Conservation (phyloP, 148 eudicot genomes). For the Vaccinium vitisidaea region DNA sequence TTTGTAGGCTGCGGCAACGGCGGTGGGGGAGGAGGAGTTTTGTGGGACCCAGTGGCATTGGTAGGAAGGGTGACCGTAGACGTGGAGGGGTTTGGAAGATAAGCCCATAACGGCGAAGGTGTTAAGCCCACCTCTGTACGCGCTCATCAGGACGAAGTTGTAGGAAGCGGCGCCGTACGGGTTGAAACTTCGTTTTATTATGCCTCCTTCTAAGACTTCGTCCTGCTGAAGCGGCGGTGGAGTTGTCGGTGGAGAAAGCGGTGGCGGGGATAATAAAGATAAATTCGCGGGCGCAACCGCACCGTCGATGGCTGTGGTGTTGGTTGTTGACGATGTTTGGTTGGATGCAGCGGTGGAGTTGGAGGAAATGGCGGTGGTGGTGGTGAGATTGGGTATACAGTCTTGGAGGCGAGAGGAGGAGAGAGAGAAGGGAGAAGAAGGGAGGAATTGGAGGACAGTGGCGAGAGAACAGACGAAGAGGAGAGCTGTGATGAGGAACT, state of each 20-base stretch:
- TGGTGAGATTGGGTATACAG: conserved; percentile 24
- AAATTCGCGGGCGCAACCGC: no score
- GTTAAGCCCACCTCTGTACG: conserved; percentile 67
- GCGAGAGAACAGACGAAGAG: conserved; percentile 58
- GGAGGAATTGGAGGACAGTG: conserved; percentile 64
- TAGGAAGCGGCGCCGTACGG: conserved; percentile 63
- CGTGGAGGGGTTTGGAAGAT: conserved; percentile 64
- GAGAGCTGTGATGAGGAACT: conserved; percentile 54
- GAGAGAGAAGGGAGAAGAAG: conserved; percentile 41
- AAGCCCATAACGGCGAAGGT: conserved; percentile 59
- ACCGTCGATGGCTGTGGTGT: not conserved
- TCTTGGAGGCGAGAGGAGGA: conserved; percentile 26
- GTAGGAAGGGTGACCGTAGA: conserved; percentile 55
- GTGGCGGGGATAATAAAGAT: not conserved
- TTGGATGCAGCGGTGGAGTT: not conserved
- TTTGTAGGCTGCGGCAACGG: conserved; percentile 25
- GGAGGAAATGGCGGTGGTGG: not conserved
- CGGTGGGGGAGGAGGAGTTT: not conserved
- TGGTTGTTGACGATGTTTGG: not conserved
- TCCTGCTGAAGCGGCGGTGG: conserved; percentile 15
- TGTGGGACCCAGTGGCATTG: conserved; percentile 40
- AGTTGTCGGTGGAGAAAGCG: not conserved
- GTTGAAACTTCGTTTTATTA: conserved; percentile 43
- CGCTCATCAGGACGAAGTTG: conserved; percentile 71
- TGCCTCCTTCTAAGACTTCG: conserved; percentile 28